These are phyloP conservation scores for Diaporthe eres DNA, from an alignment of 2,329 filamentous ascomycete species.

Conservation along the genomic window DNA sequence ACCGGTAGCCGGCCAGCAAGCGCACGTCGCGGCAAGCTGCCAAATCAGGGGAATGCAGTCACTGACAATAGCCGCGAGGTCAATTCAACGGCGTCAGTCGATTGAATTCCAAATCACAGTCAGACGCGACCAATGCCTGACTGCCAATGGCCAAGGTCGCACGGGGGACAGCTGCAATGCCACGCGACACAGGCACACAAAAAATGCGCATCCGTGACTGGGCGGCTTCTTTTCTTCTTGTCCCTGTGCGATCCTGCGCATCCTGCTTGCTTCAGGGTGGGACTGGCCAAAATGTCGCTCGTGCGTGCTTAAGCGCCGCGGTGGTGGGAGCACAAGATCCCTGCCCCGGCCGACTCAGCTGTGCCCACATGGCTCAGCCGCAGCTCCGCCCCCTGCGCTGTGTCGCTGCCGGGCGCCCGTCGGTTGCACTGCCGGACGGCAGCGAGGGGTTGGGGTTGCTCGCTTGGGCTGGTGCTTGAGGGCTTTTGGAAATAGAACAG, in stretches of 20 bases:
- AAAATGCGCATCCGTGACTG: background rate
- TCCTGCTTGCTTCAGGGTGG: background rate
- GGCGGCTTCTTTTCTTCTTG: conserved; percentile 1
- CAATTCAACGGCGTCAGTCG: background rate
- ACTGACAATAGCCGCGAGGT: background rate
- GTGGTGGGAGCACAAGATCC: conserved; percentile 11
- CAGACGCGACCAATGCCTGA: background rate
- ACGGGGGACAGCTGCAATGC: background rate
- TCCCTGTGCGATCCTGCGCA: conserved; percentile 11
- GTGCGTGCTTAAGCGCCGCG: conserved; percentile 27
- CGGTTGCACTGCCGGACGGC: conserved; percentile 21
- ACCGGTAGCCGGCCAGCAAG: background rate
- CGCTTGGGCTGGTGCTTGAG: conserved; percentile 9
- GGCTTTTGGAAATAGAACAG: conserved; percentile 21
- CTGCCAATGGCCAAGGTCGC: background rate
- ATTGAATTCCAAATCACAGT: background rate
- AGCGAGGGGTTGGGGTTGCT: background rate
- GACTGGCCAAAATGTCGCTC: conserved; percentile 16
- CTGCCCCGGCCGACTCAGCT: conserved; percentile 30
- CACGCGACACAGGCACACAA: conserved; percentile 3
- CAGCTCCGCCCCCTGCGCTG: conserved; percentile 27
- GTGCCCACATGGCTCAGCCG: conserved; percentile 31
- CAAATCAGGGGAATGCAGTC: conserved; percentile 5
- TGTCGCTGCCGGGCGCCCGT: conserved; percentile 3
- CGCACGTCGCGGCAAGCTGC: conserved; percentile 4